A percentile compares a stretch with the other conserved stretches of the same genome.
These are phyloP conservation scores for Nemania serpens DNA, from an alignment of 2,329 filamentous ascomycete species.

Conservation along the genomic window DNA sequence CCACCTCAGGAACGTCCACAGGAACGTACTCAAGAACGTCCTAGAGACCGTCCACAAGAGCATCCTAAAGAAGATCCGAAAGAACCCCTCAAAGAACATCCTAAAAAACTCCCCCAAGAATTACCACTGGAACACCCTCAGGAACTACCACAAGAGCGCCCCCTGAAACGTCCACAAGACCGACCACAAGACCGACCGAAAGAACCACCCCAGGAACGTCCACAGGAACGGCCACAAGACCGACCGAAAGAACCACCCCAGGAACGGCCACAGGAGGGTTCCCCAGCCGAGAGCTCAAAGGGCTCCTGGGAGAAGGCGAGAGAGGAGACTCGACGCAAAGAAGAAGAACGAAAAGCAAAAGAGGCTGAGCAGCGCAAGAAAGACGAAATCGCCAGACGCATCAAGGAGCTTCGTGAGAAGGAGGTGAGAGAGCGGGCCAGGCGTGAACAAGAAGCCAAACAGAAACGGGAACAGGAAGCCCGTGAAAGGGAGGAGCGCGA, in stretches of 20 bases:
- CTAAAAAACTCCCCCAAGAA: slow-evolving; percentile 23
- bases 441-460: slow-evolving; percentile 40
- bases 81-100: not conserved
- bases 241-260: not conserved
- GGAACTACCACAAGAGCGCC: too few species aligned
- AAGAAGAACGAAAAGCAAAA: slow-evolving; percentile 65
- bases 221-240: not conserved
- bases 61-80: slow-evolving; percentile 18
- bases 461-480: slow-evolving; percentile 41
- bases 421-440: slow-evolving; percentile 44
- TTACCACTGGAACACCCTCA: slow-evolving; percentile 24
- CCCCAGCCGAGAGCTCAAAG: slow-evolving; percentile 43
- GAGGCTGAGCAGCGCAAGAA: slow-evolving; percentile 65
- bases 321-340: slow-evolving; percentile 66
- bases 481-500: slow-evolving; percentile 48
- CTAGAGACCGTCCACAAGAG: slow-evolving; percentile 21
- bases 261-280: slow-evolving; percentile 9
- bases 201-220: slow-evolving; percentile 6
- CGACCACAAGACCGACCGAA: not conserved
- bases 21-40: slow-evolving; percentile 17
- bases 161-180: too few species aligned
- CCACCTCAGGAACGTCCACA: not conserved
- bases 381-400: slow-evolving; percentile 57
- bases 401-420: slow-evolving; percentile 61
- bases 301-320: slow-evolving; percentile 70